These are phyloP conservation scores for Plasmodium billcollinsi DNA, from an alignment of 169 alveolate species.

Conservation along the genomic window DNA sequence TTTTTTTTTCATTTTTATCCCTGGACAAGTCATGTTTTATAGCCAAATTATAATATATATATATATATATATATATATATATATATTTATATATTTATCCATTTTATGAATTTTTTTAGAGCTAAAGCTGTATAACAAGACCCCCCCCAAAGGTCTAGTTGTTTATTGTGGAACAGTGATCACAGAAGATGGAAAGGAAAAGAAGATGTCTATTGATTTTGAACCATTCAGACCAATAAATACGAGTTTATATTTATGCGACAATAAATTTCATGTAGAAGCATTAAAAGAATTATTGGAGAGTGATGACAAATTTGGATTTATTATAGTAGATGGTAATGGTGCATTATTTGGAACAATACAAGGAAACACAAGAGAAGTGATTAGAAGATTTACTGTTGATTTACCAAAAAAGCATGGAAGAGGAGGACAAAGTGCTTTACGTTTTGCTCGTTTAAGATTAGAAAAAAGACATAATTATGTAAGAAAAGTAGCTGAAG, in stretches of 20 bases:
- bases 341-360: conserved; percentile 98
- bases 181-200: conserved; percentile 97
- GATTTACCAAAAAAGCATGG: conserved; percentile 99
- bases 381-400: conserved; percentile 95
- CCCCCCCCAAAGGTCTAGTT: conserved; percentile 99
- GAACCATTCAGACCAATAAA: conserved; percentile 99
- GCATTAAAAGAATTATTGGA: conserved; percentile 90
- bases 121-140: conserved; percentile 94
- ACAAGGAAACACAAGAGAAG: conserved; percentile 95
- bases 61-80: too few species aligned
- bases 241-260: conserved; percentile 97
- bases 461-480: conserved; percentile 99
- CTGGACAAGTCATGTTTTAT: too few species aligned
- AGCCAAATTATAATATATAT: too few species aligned
- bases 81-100: too few species aligned
- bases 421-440: conserved; percentile 99
- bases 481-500: conserved; percentile 98
- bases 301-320: conserved; percentile 98
- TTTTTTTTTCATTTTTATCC: neutral
- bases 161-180: conserved; percentile 97
- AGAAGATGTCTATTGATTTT: conserved; percentile 95
- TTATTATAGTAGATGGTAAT: conserved; percentile 98
- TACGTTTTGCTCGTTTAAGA: conserved; percentile 99
- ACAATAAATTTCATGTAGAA: conserved; percentile 97
- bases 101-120: conserved; percentile 74